phyloP scores from a whole-genome alignment of 2,329 filamentous ascomycete genomes.

The Fusarium anthophilum region DNA sequence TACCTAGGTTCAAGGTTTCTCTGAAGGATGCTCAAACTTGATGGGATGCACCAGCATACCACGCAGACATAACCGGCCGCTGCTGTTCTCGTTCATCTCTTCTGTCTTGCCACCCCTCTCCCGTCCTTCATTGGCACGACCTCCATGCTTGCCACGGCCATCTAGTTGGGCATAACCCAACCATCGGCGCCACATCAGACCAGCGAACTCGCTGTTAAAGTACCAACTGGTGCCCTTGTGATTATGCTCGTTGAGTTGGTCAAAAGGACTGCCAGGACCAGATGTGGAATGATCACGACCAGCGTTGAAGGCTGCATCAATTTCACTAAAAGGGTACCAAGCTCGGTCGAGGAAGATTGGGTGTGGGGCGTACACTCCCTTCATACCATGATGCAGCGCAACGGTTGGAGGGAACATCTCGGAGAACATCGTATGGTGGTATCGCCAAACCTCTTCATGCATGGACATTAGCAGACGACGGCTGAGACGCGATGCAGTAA shows the following conservation, averaged over 20 bases:
- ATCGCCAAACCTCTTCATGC: conserved; percentile 76
- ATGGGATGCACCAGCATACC: conserved; percentile 85
- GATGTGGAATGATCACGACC: conserved; percentile 73
- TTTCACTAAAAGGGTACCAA: conserved; percentile 72
- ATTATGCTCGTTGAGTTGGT: conserved; percentile 78
- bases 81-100: conserved; percentile 55
- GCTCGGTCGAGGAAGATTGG: conserved; percentile 81
- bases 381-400: conserved; percentile 79
- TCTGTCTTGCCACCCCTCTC: conserved; percentile 62
- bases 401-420: conserved; percentile 81
- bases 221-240: conserved; percentile 87
- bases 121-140: conserved; percentile 56
- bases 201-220: conserved; percentile 81
- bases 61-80: conserved; percentile 79
- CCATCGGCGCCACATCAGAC: conserved; percentile 83
- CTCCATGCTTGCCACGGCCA: conserved; percentile 60
- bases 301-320: conserved; percentile 82
- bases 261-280: conserved; percentile 73
- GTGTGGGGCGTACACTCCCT: conserved; percentile 83
- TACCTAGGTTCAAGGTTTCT: conserved; percentile 43
- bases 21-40: conserved; percentile 69
- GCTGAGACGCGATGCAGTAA: conserved; percentile 75
- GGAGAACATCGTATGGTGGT: conserved; percentile 77
- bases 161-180: conserved; percentile 67
- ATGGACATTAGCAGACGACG: conserved; percentile 73